Conservation (phyloP, 495 filamentous ascomycete genomes). For the Neurospora discreta region DNA sequence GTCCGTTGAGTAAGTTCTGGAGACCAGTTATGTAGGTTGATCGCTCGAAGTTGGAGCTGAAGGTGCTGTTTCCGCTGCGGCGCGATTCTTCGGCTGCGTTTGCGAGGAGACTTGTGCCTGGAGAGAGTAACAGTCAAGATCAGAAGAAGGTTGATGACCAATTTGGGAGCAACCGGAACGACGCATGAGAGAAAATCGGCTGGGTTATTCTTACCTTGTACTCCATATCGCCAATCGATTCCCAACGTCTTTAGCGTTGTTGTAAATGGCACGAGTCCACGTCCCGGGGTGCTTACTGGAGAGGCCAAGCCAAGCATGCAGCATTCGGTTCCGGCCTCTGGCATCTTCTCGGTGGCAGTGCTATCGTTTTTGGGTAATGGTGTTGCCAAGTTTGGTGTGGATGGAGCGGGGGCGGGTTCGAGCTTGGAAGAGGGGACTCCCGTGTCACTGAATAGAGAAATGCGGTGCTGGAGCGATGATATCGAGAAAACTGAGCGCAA, state of each 20-base stretch:
- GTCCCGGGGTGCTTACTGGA: neutral
- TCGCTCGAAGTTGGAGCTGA: constrained; percentile 38
- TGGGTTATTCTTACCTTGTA: constrained; percentile 16
- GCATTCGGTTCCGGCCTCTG: neutral
- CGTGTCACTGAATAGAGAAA: neutral
- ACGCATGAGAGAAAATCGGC: neutral
- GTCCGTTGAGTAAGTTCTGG: constrained; percentile 52
- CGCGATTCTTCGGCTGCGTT: constrained; percentile 3
- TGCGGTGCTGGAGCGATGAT: neutral
- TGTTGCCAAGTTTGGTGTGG: neutral
- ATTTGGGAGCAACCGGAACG: neutral
- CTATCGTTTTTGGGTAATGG: neutral
- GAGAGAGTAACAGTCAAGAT: neutral
- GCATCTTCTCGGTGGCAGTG: neutral
- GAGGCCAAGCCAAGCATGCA: neutral
- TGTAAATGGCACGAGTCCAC: neutral
- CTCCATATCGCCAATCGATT: constrained; percentile 20
- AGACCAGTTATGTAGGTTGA: constrained; percentile 56
- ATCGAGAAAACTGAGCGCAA: neutral
- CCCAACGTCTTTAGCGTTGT: neutral
- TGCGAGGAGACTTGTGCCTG: constrained; percentile 12
- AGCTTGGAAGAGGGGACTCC: neutral
- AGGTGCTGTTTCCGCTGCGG: neutral
- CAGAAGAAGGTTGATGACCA: neutral
- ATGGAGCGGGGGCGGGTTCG: neutral